Percentiles rank a stretch among this genome's conserved stretches.
Evolutionary conservation across 345 rosid genomes (phyloP).

Genomic region (Erucastrum elatum): DNA sequence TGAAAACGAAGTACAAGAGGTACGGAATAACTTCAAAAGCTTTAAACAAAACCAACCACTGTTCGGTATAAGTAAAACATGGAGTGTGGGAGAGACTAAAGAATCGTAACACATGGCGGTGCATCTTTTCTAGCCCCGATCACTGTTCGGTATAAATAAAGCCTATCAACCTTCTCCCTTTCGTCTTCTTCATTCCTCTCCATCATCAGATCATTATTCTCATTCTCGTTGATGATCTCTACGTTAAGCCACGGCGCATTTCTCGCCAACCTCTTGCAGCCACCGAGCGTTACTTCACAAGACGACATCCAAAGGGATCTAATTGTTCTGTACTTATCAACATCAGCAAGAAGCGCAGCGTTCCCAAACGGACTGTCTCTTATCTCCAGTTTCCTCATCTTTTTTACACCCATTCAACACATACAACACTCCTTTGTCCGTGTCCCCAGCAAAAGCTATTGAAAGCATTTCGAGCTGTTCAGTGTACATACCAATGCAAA

Average conservation of each 20-base stretch:
- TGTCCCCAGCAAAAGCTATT: conserved; percentile 87
- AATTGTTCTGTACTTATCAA: conserved; percentile 95
- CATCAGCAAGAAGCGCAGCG: conserved; percentile 74
- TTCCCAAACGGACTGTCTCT: conserved; percentile 89
- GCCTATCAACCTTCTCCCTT: conserved; percentile 59
- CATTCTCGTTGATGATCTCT: conserved; percentile 80
- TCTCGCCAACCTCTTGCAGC: conserved; percentile 73
- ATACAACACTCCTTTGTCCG: conserved; percentile 82
- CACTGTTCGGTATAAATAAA: conserved; percentile 84
- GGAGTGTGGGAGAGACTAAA: conserved; percentile 13
- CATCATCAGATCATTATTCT: conserved; percentile 30
- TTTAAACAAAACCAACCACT: too few relatives aligned
- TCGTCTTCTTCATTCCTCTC: conserved; percentile 35
- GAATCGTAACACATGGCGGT: conserved; percentile 64
- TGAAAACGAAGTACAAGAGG: too few relatives aligned
- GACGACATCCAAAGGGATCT: conserved; percentile 99
- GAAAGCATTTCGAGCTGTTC: conserved; percentile 94
- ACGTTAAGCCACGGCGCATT: conserved; percentile 79
- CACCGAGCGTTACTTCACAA: conserved; percentile 86
- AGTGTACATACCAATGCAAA: conserved; percentile 79
- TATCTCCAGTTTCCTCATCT: conserved; percentile 86
- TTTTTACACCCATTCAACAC: conserved; percentile 93
- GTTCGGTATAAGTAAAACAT: too few relatives aligned
- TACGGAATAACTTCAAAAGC: too few relatives aligned
- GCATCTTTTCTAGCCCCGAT: conserved; percentile 80